A percentile compares a stretch with the other conserved stretches of the same genome.
Evolutionary conservation across 2,329 filamentous ascomycete species (phyloP).

Genomic region (Nothophaeocryptopus gaeumannii): DNA sequence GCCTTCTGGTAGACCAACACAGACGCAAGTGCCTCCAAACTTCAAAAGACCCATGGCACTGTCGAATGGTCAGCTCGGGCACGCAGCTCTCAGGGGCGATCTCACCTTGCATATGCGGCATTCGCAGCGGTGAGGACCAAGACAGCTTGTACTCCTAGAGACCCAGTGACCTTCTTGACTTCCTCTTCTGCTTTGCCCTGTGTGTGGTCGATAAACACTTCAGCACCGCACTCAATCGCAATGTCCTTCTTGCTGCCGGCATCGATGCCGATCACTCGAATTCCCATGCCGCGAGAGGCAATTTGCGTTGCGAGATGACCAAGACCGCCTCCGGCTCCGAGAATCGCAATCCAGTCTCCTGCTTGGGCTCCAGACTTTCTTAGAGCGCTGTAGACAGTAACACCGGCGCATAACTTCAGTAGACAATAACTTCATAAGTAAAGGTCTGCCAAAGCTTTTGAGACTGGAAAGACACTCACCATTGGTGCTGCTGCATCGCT

Average conservation of each 20-base stretch:
- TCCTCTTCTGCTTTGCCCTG: constrained; percentile 53
- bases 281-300: constrained; percentile 58
- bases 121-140: constrained; percentile 54
- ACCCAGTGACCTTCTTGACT: constrained; percentile 56
- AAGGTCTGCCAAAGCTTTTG: too few species aligned
- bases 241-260: constrained; percentile 62
- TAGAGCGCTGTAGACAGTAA: constrained; percentile 65
- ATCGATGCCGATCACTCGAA: constrained; percentile 65
- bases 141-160: constrained; percentile 60
- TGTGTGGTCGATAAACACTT: constrained; percentile 64
- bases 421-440: too few species aligned
- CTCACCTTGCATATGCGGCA: constrained; percentile 42
- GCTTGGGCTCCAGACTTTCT: constrained; percentile 58
- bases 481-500: constrained; percentile 64
- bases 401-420: constrained; percentile 59
- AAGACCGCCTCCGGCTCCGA: constrained; percentile 21
- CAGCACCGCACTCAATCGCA: constrained; percentile 59
- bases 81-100: background rate
- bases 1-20: constrained; percentile 47
- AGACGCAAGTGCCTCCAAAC: constrained; percentile 44
- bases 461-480: constrained; percentile 10
- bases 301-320: constrained; percentile 64
- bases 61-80: background rate
- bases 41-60: constrained; percentile 41
- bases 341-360: constrained; percentile 60